Evolutionary conservation across 1,284 basidiomycete species (phyloP).

Genomic region (Sporisorium reilianum): DNA sequence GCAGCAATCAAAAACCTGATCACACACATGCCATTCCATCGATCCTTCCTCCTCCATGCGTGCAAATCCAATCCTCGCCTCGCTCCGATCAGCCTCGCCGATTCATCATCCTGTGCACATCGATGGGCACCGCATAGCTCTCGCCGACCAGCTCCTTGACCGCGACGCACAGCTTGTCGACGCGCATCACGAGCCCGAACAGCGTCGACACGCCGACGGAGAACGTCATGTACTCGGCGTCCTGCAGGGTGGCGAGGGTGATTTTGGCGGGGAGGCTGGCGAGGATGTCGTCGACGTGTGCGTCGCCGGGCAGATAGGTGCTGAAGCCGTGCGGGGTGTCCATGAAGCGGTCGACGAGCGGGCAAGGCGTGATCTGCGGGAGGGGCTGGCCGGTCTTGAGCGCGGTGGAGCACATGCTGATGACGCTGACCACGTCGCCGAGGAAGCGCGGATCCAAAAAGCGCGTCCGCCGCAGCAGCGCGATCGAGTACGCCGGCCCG

Average conservation of each 20-base stretch:
- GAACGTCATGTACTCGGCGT: slow-evolving; percentile 52
- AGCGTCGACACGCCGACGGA: slow-evolving; percentile 76
- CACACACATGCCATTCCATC: not conserved
- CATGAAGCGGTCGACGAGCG: slow-evolving; percentile 79
- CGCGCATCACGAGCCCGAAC: slow-evolving; percentile 76
- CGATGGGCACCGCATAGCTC: slow-evolving; percentile 72
- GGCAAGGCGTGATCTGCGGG: slow-evolving; percentile 87
- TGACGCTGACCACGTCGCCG: slow-evolving; percentile 75
- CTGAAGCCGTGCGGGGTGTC: slow-evolving; percentile 68
- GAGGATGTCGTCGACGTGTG: slow-evolving; percentile 16
- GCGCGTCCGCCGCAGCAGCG: slow-evolving; percentile 80
- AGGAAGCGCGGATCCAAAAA: slow-evolving; percentile 84
- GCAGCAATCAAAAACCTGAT: not conserved
- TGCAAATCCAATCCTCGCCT: not conserved
- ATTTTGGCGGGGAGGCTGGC: slow-evolving; percentile 25
- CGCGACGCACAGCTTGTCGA: slow-evolving; percentile 81
- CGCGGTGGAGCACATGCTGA: slow-evolving; percentile 71
- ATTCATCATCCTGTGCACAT: slow-evolving; percentile 33
- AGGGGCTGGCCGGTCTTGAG: slow-evolving; percentile 81
- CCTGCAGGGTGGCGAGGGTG: slow-evolving; percentile 31
- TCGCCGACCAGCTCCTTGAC: slow-evolving; percentile 84
- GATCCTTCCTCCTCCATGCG: not conserved
- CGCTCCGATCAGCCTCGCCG: not conserved
- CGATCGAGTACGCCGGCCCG: slow-evolving; percentile 69
- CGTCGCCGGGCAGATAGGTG: slow-evolving; percentile 14